phyloP scores from a whole-genome alignment of 805 yeast species.

The Clavispora santaluciae region DNA sequence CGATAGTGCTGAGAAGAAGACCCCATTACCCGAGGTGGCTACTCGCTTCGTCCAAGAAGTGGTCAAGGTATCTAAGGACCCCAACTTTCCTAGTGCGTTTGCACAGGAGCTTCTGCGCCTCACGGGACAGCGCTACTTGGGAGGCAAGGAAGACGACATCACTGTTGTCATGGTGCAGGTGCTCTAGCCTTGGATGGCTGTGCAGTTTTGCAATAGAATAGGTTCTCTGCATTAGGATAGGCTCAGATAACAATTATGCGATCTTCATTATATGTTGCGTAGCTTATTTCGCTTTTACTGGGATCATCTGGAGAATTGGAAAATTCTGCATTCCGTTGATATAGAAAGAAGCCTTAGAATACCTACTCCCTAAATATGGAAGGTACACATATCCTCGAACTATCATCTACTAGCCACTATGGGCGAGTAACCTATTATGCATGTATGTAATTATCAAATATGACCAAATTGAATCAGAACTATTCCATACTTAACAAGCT shows the following conservation, averaged over 20 bases:
- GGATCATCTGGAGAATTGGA: no score
- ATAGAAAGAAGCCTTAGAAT: no score
- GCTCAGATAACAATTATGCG: neutral
- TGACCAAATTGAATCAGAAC: neutral
- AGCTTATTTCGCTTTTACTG: neutral
- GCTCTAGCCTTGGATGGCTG: constrained; percentile 2
- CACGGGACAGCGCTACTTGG: constrained; percentile 66
- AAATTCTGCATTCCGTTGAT: no score
- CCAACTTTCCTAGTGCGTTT: constrained; percentile 76
- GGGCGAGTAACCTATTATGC: neutral
- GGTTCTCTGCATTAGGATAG: neutral
- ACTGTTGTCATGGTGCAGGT: constrained; percentile 76
- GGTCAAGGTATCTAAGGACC: constrained; percentile 63
- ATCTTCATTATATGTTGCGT: neutral
- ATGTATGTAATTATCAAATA: neutral
- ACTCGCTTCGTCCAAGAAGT: constrained; percentile 61
- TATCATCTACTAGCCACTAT: no score
- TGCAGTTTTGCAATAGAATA: neutral
- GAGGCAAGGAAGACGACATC: constrained; percentile 96
- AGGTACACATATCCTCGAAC: no score
- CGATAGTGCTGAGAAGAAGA: constrained; percentile 41
- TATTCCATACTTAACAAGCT: constrained; percentile 22
- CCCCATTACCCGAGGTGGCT: constrained; percentile 42
- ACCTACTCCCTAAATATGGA: no score
- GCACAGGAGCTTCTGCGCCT: constrained; percentile 68